phyloP scores from a whole-genome alignment of 78 protist species.

The Thecamonas trahens region DNA sequence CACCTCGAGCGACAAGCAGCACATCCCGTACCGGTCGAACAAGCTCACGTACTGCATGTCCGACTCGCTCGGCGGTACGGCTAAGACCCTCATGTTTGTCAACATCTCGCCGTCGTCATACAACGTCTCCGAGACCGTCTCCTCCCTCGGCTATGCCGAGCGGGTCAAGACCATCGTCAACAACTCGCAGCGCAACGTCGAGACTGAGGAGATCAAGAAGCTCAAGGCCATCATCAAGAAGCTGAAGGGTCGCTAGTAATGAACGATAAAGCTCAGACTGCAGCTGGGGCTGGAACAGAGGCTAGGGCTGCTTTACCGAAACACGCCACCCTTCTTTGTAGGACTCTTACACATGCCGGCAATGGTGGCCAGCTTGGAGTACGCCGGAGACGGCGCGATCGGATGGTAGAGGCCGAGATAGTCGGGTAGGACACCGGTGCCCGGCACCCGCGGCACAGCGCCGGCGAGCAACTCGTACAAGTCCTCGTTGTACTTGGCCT shows the following conservation, averaged over 20 bases:
- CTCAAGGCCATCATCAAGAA: slow-evolving; percentile 5
- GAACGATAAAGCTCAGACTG: no score
- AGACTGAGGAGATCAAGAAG: slow-evolving; percentile 5
- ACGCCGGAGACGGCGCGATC: no score
- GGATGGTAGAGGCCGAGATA: no score
- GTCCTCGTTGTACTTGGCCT: background rate
- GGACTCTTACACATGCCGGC: no score
- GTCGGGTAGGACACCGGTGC: no score
- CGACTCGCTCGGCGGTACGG: slow-evolving; percentile 62
- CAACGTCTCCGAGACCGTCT: slow-evolving; percentile 40
- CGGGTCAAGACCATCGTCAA: slow-evolving; percentile 35
- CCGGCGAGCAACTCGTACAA: background rate
- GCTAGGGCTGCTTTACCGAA: no score
- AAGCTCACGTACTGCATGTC: no score
- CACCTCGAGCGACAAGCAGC: slow-evolving; percentile 17
- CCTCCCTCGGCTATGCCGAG: slow-evolving; percentile 26
- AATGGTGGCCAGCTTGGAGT: no score
- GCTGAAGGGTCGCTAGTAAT: no score
- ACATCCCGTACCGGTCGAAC: slow-evolving; percentile 83
- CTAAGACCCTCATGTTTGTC: slow-evolving; percentile 84
- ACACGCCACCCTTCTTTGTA: no score
- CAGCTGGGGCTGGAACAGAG: no score
- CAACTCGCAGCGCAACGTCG: slow-evolving; percentile 8
- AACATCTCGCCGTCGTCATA: slow-evolving; percentile 62
- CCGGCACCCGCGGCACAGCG: no score